Base-by-base conservation (phyloP, 2,329 filamentous ascomycete genomes). In the Mollisia scopiformis region DNA sequence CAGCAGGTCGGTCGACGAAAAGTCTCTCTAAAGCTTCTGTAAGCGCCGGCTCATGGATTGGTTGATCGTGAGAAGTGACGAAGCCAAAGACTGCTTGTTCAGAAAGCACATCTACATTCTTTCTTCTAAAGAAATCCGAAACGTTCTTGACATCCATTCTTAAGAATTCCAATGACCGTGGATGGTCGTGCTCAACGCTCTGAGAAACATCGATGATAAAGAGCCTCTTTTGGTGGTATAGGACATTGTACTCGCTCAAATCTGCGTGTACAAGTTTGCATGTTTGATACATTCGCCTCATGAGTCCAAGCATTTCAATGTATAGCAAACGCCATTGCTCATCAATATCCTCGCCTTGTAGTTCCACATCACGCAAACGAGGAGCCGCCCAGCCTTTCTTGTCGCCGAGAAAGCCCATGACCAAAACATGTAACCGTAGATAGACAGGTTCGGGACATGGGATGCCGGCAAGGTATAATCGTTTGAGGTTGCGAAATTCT, bases 81-180 rank as follows among this genome's bases (percentile, higher is more conserved):
- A 97, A 98, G 67, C 88, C 85, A 77, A 96, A 99, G 11, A 93
- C 81, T n/a, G 84, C 80, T 31, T 90, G 86, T 75, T 98, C 94
- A 1, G 88, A 79, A 2, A 99, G 81, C 0, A 87, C 89, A 63
- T 96, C 88, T 1, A 98, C 92, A 41, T 89, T 90, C 74, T 97
- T 89, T 21, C 91, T 85, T 30, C 88, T 83, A 85, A 98, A 99
- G 78, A 96, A 99, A 75, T 96, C 92, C 23, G 88, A 90, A 1
- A 96, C 87, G 73, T 99, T 99, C 82, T 97, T 98, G 77, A 99
- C 93, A 73, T 99, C 95, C 93, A 97, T 98, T 33, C 95, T 88
- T 69, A 99, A 77, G 73, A 99, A 99, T 74, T 98, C 94, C 30
- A 96, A 82, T 2, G 91, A 94, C 60, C 92, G 86, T 0, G 95